Evolutionary conservation across 1,139 yeast species (phyloP), one percentile per base, ranked within the genome.

Genomic region (Diutina rugosa): DNA sequence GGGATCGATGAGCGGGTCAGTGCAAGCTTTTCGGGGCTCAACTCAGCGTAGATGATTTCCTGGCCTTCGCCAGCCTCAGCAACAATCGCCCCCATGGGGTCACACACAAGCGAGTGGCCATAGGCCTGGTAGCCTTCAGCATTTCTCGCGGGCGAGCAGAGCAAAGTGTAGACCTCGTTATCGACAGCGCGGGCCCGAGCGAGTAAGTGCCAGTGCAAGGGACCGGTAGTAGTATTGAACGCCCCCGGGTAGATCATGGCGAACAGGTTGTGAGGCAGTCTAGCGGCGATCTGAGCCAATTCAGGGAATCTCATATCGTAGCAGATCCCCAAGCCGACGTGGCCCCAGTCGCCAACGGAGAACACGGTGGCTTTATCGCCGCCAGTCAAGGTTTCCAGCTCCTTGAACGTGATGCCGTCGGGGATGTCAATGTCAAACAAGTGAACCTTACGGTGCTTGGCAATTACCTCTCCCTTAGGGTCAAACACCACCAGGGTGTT

Each of bases 201-300:
- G 59, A 91, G 78, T 61, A 90, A 75, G 62, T 85, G 87, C 98
- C 98, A 91, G 68, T 90, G 97, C 65, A 89, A 74, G 0, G 98
- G 98, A 0, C 98, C 98, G 0, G 98, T 91, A 38, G 93, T 89
- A 28, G 96, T 88, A 73, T 91, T 91, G 74, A 91, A 91, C 0
- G 98, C 98, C 56, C 97, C 96, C 0, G 98, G 98, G 63, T 90
- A 90, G 56, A 90, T 77, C 93, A 90, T 86, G 46, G 95, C 95
- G 71, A 90, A 90, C 0, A 96, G 84, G 58, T 82, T 82, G 58
- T 70, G 62, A n/a, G 83, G 80, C 46, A 73, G 68, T 61, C 97
- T 79, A 4, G 95, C 83, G 8, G 95, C 90, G 28, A 85, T 77
- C 62, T 84, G 79, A 1, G 97, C 96, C 61, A 90, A 76, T 68